phyloP scores from a whole-genome alignment of 1,284 basidiomycete species.

The Sporisorium graminicola region DNA sequence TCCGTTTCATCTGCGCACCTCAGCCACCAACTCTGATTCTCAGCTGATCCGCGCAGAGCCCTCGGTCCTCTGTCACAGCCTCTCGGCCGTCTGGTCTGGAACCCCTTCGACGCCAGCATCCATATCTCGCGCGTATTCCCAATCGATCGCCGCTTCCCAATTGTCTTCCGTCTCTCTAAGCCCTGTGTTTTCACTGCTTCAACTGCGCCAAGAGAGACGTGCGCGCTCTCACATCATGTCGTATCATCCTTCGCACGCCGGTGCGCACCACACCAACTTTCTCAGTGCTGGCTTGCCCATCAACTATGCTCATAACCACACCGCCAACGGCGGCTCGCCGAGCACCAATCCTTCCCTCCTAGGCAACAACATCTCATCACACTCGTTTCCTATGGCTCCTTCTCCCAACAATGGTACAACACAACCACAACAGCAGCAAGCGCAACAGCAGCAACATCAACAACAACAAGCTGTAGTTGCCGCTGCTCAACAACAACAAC shows the following conservation, averaged over 20 bases:
- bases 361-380: slow-evolving; percentile 34
- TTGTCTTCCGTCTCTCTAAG: background rate
- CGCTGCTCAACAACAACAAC: slow-evolving; percentile 33
- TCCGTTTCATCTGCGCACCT: slow-evolving; percentile 15
- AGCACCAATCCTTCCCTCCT: slow-evolving; percentile 31
- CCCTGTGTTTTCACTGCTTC: background rate
- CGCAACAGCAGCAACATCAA: slow-evolving; percentile 9
- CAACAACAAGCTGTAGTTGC: too few species aligned
- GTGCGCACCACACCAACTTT: slow-evolving; percentile 33
- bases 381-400: slow-evolving; percentile 49
- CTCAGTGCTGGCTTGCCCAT: slow-evolving; percentile 33
- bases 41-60: background rate
- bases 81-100: background rate
- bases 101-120: background rate
- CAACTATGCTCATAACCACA: slow-evolving; percentile 33
- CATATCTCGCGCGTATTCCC: background rate
- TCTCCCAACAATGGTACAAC: slow-evolving; percentile 38
- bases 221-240: slow-evolving; percentile 48
- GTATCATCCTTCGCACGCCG: slow-evolving; percentile 45
- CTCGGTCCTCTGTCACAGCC: too few species aligned
- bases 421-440: slow-evolving; percentile 19
- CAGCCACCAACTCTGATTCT: slow-evolving; percentile 1
- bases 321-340: slow-evolving; percentile 19
- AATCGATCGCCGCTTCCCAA: too few species aligned
- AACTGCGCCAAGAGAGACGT: background rate